Percentiles rank a stretch among this genome's conserved stretches.
Evolutionary conservation across 495 filamentous ascomycete genomes (phyloP).

Genomic region (Hypoxylon intermedium): DNA sequence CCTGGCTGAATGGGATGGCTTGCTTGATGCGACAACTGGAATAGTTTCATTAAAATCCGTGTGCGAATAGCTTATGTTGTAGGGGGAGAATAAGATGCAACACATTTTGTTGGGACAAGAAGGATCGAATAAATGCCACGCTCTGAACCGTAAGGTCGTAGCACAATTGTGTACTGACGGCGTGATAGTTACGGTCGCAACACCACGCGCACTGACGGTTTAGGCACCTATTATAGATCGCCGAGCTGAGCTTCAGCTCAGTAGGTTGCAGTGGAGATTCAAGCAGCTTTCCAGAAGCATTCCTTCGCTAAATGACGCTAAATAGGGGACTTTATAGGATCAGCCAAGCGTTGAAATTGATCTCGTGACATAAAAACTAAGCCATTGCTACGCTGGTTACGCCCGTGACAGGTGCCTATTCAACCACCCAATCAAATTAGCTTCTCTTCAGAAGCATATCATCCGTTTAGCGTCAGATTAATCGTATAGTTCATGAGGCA

Average conservation of each 20-base stretch:
- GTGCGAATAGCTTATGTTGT: background rate
- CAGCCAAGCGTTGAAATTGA: too few relatives aligned
- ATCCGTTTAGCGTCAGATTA: background rate
- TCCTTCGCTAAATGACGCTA: background rate
- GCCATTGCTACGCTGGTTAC: background rate
- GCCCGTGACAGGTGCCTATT: background rate
- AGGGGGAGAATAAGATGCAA: too few relatives aligned
- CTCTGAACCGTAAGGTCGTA: slow-evolving; percentile 31
- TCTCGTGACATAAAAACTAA: background rate
- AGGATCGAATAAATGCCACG: slow-evolving; percentile 15
- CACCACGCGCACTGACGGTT: too few relatives aligned
- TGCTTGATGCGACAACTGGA: too few relatives aligned
- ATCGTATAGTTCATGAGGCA: background rate
- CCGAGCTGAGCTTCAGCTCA: slow-evolving; percentile 19
- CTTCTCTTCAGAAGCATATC: background rate
- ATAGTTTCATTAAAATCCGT: background rate
- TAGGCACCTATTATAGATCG: too few relatives aligned
- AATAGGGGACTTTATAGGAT: background rate
- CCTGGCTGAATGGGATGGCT: background rate
- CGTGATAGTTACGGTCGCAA: too few relatives aligned
- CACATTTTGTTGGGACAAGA: background rate
- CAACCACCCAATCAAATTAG: too few relatives aligned
- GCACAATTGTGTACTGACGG: too few relatives aligned
- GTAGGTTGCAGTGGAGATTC: background rate
- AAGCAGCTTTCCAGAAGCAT: slow-evolving; percentile 19